phyloP scores from a whole-genome alignment of 116 monocot species.

The Cymodocea nodosa region DNA sequence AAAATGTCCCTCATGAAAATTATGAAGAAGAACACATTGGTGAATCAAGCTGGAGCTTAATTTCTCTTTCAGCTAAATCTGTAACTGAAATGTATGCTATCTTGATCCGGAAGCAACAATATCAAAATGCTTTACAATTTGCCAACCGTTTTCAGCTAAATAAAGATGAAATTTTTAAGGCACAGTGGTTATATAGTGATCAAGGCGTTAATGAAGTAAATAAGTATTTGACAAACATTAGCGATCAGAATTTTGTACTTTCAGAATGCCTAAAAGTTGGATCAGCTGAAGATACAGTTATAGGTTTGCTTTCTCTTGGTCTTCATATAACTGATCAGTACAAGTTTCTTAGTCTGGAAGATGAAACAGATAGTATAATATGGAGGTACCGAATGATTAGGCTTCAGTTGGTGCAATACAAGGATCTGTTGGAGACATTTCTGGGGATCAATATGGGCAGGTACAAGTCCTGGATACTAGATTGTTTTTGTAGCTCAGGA shows the following conservation, averaged over 20 bases:
- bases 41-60: slow-evolving; percentile 40
- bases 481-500: background rate
- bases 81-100: slow-evolving; percentile 58
- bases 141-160: slow-evolving; percentile 45
- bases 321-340: slow-evolving; percentile 55
- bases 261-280: slow-evolving; percentile 73
- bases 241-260: slow-evolving; percentile 55
- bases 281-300: slow-evolving; percentile 45
- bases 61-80: slow-evolving; percentile 55
- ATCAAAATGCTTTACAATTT: slow-evolving; percentile 55
- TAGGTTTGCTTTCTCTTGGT: slow-evolving; percentile 70
- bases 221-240: slow-evolving; percentile 55
- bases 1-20: background rate
- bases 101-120: slow-evolving; percentile 41
- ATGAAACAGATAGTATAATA: slow-evolving; percentile 14
- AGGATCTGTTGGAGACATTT: slow-evolving; percentile 81
- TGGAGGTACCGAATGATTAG: slow-evolving; percentile 57
- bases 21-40: slow-evolving; percentile 10
- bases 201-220: slow-evolving; percentile 40
- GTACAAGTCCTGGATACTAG: slow-evolving; percentile 12
- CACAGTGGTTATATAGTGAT: slow-evolving; percentile 58
- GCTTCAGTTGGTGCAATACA: slow-evolving; percentile 62
- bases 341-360: slow-evolving; percentile 33
- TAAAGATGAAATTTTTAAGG: slow-evolving; percentile 72
- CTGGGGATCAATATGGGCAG: slow-evolving; percentile 94